These are phyloP conservation scores for Neofusicoccum parvum DNA, from an alignment of 2,329 filamentous ascomycete species.

Conservation along the genomic window DNA sequence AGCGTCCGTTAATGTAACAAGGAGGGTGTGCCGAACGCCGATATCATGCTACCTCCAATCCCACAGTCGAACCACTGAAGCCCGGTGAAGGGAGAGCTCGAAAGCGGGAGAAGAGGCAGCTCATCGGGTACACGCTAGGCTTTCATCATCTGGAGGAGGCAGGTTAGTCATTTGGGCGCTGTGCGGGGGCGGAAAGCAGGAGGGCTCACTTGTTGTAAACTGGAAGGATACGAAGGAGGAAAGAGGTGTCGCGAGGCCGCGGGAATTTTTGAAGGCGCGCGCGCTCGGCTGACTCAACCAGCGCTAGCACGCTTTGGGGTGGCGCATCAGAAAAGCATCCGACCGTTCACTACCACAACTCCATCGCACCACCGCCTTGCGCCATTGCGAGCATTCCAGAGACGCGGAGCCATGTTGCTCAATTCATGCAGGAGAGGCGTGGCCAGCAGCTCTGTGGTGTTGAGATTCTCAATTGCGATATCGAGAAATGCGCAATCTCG, in stretches of 20 bases:
- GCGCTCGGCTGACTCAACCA: conserved; percentile 1
- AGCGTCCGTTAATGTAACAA: conserved; percentile 98
- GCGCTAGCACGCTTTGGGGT: conserved; percentile 24
- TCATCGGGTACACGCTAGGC: conserved; percentile 95
- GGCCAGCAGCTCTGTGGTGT: background rate
- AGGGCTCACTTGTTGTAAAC: conserved; percentile 91
- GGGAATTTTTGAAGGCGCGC: background rate
- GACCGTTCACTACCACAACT: background rate
- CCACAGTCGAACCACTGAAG: conserved; percentile 81
- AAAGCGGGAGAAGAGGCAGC: conserved; percentile 66
- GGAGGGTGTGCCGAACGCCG: conserved; percentile 98
- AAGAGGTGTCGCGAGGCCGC: conserved; percentile 19
- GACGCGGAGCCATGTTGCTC: background rate
- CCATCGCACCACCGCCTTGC: background rate
- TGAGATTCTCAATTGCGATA: background rate
- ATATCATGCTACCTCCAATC: conserved; percentile 81
- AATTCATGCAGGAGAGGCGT: background rate
- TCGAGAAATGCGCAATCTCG: background rate
- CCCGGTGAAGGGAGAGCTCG: conserved; percentile 85
- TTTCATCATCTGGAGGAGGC: conserved; percentile 88
- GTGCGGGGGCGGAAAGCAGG: conserved; percentile 13
- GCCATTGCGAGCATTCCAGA: background rate
- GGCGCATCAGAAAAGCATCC: conserved; percentile 11
- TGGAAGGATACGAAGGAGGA: conserved; percentile 83
- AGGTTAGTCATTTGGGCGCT: conserved; percentile 34